Evolutionary conservation across 768 basidiomycete species (phyloP).

Genomic region (Macrolepiota fuliginosa): DNA sequence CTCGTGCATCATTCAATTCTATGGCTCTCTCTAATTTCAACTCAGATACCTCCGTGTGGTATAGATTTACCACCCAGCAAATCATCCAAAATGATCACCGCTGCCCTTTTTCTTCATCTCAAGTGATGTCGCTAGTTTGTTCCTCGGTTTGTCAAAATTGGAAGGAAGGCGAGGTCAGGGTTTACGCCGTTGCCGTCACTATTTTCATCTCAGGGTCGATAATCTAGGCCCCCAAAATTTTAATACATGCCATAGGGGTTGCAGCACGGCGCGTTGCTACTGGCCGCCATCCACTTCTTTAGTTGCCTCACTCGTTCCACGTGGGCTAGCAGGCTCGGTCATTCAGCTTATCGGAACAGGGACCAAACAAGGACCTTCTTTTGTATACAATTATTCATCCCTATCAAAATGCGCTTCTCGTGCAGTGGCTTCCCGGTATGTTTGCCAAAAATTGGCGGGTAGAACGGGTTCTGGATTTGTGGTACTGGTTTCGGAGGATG

Average conservation of each 20-base stretch:
- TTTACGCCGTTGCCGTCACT: conserved; percentile 1
- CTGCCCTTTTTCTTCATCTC: neutral
- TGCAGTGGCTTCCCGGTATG: neutral
- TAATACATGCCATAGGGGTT: neutral
- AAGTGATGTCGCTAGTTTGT: neutral
- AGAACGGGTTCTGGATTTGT: neutral
- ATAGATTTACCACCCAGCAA: neutral
- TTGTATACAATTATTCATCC: neutral
- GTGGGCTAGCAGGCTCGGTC: neutral
- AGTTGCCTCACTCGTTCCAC: conserved; percentile 6
- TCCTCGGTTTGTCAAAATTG: neutral
- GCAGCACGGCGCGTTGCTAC: conserved; percentile 8
- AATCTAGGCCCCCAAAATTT: neutral
- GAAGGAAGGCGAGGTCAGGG: neutral
- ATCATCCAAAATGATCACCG: neutral
- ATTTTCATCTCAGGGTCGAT: conserved; percentile 4
- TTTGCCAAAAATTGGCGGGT: neutral
- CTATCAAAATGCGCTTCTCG: conserved; percentile 1
- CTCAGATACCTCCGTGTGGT: conserved; percentile 5
- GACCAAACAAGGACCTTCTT: neutral
- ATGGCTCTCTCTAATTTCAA: neutral
- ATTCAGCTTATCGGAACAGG: neutral
- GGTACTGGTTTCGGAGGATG: neutral
- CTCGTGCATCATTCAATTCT: neutral
- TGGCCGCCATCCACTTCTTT: neutral